Evolutionary conservation across 352 stramenopile genomes (phyloP), one percentile per base, ranked within the genome.

Genomic region (Blastocystis hominis): DNA sequence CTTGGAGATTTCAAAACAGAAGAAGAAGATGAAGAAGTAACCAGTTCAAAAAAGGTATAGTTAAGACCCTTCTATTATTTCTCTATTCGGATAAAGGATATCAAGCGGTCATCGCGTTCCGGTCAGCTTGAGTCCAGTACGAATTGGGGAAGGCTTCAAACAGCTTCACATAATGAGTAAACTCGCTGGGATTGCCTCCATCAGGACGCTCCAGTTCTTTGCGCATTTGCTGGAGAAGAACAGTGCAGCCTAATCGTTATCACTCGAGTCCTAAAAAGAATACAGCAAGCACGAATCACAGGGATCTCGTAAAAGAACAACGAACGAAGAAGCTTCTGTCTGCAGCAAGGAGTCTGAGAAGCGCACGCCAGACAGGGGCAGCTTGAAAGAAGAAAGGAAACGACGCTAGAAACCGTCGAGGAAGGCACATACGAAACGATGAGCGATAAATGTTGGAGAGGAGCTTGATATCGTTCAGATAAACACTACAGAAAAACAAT

Each of bases 291-390:
- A 42, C 72, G 72, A 20, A 84, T 30, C n/a, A 9, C 34, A 13
- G 36, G 50, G 47, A 68, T 84, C 30, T 84, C 72, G 44, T 53
- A 84, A 53, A 84, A 84, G 38, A 64, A 84, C 36, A 50, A 66
- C 15, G 72, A 84, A 24, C 72, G 72, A 3, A 84, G 55, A 24
- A 84, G 72, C 6, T 47, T 46, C 38, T 84, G 72, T 20, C 72
- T 46, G 46, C 46, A 64, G 30, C 72, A 84, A 15, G 72, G 72
- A 13, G n/a, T 1, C 7, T 54, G n/a, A 9, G 50, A 17, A 24
- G 50, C 4, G 15, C 68, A 30, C 3, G 38, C 44, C n/a, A 84
- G 72, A 68, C 72, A 84, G 1, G 72, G 50, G 13, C 72, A 84
- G 24, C 44, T 46, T 1, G 50, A 38, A 20, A 84, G 56, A 3